Conservation (phyloP, 1,284 basidiomycete genomes). For the Amylostereum chailletii region DNA sequence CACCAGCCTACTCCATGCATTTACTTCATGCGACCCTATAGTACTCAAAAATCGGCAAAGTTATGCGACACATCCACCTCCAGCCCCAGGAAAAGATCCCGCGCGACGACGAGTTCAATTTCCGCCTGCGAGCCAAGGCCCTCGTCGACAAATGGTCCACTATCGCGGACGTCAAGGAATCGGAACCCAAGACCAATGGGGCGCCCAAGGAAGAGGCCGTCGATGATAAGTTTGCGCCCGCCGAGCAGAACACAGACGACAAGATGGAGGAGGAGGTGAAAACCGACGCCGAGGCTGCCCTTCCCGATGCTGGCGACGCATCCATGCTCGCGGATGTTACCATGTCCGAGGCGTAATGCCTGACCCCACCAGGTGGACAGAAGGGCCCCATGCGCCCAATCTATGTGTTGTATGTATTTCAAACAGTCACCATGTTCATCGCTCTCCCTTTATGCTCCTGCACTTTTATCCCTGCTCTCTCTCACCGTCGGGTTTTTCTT, state of each 20-base stretch:
- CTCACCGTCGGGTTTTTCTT: too few relatives aligned
- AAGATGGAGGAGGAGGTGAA: conserved; percentile 16
- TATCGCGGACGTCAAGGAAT: conserved; percentile 19
- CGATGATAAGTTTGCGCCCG: conserved; percentile 13
- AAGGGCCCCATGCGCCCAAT: not conserved
- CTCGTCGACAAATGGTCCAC: conserved; percentile 72
- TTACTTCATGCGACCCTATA: conserved; percentile 21
- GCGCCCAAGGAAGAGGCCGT: conserved; percentile 20
- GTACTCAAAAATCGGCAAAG: conserved; percentile 97
- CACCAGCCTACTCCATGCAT: not conserved
- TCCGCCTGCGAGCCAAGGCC: conserved; percentile 71
- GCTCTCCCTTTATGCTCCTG: too few relatives aligned
- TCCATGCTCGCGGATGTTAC: conserved; percentile 34
- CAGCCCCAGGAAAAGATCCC: conserved; percentile 64
- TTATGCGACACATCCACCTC: conserved; percentile 89
- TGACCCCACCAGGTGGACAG: not conserved
- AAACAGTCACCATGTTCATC: not conserved
- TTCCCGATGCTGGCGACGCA: conserved; percentile 22
- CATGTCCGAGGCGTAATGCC: conserved; percentile 32
- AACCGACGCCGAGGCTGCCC: conserved; percentile 3
- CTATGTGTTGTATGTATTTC: conserved; percentile 1
- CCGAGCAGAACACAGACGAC: conserved; percentile 17
- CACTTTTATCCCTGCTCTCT: too few relatives aligned
- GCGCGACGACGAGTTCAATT: conserved; percentile 78
- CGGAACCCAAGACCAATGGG: conserved; percentile 16